Evolutionary conservation across 306 rosid genomes (phyloP).

Genomic region (Lathyrus aphaca): DNA sequence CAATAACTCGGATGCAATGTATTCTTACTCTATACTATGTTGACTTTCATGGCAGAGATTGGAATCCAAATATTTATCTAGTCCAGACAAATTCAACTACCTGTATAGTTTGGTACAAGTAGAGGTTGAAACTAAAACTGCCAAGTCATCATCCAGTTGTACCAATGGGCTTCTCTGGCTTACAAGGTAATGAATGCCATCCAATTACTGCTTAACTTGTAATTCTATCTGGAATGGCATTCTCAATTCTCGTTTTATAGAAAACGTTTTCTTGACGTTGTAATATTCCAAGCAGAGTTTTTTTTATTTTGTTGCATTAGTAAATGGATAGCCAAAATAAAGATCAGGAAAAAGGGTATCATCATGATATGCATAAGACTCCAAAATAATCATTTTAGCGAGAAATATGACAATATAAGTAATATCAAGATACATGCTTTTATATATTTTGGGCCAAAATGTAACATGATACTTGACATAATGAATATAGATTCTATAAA

Average conservation of each 20-base stretch:
- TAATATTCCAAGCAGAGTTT: background rate
- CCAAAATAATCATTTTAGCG: background rate
- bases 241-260: conserved; percentile 22
- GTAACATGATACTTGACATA: conserved; percentile 15
- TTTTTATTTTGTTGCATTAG: background rate
- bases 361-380: background rate
- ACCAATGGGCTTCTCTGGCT: conserved; percentile 99
- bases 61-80: conserved; percentile 70
- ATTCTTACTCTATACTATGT: conserved; percentile 38
- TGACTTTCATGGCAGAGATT: conserved; percentile 68
- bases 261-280: background rate
- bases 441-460: conserved; percentile 22
- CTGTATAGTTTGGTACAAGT: conserved; percentile 76
- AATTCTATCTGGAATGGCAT: conserved; percentile 30
- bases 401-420: conserved; percentile 1
- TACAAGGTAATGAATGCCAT: conserved; percentile 67
- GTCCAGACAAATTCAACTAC: conserved; percentile 61
- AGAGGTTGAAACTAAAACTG: conserved; percentile 79
- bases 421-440: conserved; percentile 5
- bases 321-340: background rate
- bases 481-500: conserved; percentile 9
- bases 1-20: conserved; percentile 2
- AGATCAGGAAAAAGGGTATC: background rate
- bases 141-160: conserved; percentile 91
- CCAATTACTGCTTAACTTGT: conserved; percentile 19